Conservation (phyloP, 148 eudicot genomes). For the Camellia granthamiana region DNA sequence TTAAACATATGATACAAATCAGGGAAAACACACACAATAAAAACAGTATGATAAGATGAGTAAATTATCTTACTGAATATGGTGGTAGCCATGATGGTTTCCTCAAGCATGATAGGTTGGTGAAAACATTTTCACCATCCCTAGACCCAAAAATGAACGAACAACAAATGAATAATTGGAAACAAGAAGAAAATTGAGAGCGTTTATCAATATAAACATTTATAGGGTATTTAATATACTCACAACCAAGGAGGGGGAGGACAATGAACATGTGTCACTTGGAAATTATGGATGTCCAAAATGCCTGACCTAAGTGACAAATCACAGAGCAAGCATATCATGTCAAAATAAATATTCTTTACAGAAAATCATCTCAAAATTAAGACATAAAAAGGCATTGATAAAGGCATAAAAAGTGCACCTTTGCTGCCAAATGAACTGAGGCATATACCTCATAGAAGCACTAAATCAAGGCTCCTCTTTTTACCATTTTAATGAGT, state of each 20-base stretch:
- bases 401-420: neutral
- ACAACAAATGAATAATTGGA: neutral
- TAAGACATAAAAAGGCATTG: neutral
- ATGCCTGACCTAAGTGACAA: slow-evolving; percentile 75
- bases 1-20: neutral
- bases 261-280: slow-evolving; percentile 91
- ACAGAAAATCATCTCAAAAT: neutral
- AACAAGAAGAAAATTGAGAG: neutral
- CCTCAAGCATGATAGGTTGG: slow-evolving; percentile 40
- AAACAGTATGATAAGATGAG: slow-evolving; percentile 1
- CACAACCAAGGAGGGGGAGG: slow-evolving; percentile 98
- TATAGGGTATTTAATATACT: slow-evolving; percentile 31
- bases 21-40: neutral
- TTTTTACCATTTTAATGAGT: neutral
- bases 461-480: neutral
- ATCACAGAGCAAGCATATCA: slow-evolving; percentile 4
- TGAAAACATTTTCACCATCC: slow-evolving; percentile 38
- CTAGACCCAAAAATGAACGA: slow-evolving; percentile 33
- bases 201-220: neutral
- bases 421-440: neutral
- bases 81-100: slow-evolving; percentile 78
- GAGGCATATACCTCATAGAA: neutral
- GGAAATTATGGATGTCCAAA: slow-evolving; percentile 54
- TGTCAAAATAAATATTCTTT: neutral
- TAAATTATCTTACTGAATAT: slow-evolving; percentile 50